A percentile compares a stretch with the other conserved stretches of the same genome.
These are phyloP conservation scores for Eucalyptus regnans DNA, from an alignment of 345 rosid genomes.

Conservation along the genomic window DNA sequence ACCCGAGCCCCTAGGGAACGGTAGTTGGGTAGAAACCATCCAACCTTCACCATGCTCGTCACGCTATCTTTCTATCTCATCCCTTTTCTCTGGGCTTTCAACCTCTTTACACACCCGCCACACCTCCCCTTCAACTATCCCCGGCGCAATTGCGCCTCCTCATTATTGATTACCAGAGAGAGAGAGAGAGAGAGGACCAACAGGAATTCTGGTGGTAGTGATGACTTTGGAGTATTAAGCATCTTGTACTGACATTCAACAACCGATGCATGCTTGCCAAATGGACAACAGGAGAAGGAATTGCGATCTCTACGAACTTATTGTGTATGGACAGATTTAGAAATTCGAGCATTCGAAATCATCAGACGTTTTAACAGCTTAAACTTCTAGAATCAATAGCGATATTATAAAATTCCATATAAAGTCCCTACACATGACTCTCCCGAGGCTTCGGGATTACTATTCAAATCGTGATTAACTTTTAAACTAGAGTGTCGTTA, in stretches of 20 bases:
- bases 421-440: neutral
- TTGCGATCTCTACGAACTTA: neutral
- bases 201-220: neutral
- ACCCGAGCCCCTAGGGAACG: neutral
- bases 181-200: neutral
- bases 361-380: fast-evolving
- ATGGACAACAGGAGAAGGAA: fast-evolving
- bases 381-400: neutral
- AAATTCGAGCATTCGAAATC: neutral
- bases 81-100: neutral
- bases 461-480: neutral
- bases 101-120: neutral
- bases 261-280: neutral
- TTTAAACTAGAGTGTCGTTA: neutral
- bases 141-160: neutral
- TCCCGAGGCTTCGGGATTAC: neutral
- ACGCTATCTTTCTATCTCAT: neutral
- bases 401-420: neutral
- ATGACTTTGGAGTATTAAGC: neutral
- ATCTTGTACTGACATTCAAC: neutral
- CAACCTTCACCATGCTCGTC: neutral
- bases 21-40: neutral
- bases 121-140: neutral
- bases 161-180: neutral
- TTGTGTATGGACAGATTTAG: fast-evolving